Evolutionary conservation across 1,284 basidiomycete genomes (phyloP).

Genomic region (Tilletia setariae): DNA sequence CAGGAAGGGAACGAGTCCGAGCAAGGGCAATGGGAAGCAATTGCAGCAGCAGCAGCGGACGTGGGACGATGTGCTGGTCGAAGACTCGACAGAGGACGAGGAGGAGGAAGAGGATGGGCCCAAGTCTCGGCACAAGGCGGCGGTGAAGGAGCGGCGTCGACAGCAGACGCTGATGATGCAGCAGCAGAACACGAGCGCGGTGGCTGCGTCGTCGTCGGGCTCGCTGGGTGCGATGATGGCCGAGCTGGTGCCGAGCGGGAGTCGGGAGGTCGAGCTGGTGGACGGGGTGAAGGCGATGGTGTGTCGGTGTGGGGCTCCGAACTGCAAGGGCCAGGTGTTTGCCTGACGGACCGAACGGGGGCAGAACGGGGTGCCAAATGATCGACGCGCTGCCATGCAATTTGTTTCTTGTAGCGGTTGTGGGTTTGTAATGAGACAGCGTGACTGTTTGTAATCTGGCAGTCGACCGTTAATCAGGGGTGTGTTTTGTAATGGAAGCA

Average conservation of each 20-base stretch:
- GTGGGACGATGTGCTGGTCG: no score
- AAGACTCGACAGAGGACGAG: no score
- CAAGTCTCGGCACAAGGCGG: not conserved
- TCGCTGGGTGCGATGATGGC: conserved; percentile 1
- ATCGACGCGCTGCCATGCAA: no score
- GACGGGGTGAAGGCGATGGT: conserved; percentile 16
- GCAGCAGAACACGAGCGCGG: not conserved
- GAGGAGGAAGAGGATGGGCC: not conserved
- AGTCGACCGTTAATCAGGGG: no score
- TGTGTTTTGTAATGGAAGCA: no score
- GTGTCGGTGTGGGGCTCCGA: conserved; percentile 21
- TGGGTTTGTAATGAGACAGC: no score
- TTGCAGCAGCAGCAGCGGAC: no score
- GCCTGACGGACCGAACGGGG: no score
- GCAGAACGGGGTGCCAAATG: no score
- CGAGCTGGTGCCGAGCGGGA: conserved; percentile 7
- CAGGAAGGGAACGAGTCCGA: no score
- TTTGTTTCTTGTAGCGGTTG: no score
- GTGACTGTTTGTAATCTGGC: no score
- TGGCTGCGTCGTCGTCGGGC: not conserved
- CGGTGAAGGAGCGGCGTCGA: conserved; percentile 2
- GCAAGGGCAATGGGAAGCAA: not conserved
- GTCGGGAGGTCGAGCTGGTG: conserved; percentile 13
- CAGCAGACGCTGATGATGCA: not conserved
- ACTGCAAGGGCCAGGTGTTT: conserved; percentile 19